Evolutionary conservation across 805 yeast genomes (phyloP), one percentile per base, ranked within the genome.

Genomic region (Saccharomycopsis sp.): DNA sequence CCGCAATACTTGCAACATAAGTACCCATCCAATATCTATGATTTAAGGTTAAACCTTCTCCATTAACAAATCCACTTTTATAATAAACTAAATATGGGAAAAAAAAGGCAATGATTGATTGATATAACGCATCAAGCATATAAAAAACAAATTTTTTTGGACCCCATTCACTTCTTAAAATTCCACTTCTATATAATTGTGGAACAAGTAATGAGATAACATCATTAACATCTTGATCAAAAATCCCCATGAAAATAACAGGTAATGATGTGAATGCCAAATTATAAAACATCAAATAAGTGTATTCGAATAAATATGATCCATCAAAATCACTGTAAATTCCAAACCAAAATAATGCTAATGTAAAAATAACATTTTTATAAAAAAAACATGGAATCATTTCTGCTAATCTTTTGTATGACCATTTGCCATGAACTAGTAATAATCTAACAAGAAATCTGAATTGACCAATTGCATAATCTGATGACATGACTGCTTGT

Each of bases 401-500:
- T 53, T 79, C 87, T 1, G 84, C 75, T 31, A 83, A 60, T 45
- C 94, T 62, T 50, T 72, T 73, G 55, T 80, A 82, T 1, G 86
- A 78, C 87, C 88, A 83, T 39, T 87, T 68, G n/a, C 94, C 94
- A 56, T 82, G 94, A 27, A 79, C 85, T 38, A 82, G 60, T 35
- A 83, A 60, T 47, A 82, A 62, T 48, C 87, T 60, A 2, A 75
- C 66, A 49, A 82, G 59, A 57, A 66, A 83, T 47, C 85, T 60
- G 63, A 82, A 82, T 57, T 82, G 92, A 2, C 87, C 94, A 52
- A 82, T 64, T 3, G 87, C 89, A 57, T 79, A 82, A 62, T 82
- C 94, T 0, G 88, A 75, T 1, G 86, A 74, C 94, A 82, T 82
- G 8, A 78, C 92, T 1, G 94, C 94, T 53, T 81, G 88, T 39